Evolutionary conservation across 2,329 filamentous ascomycete species (phyloP).

Genomic region (Penicillium sp.): DNA sequence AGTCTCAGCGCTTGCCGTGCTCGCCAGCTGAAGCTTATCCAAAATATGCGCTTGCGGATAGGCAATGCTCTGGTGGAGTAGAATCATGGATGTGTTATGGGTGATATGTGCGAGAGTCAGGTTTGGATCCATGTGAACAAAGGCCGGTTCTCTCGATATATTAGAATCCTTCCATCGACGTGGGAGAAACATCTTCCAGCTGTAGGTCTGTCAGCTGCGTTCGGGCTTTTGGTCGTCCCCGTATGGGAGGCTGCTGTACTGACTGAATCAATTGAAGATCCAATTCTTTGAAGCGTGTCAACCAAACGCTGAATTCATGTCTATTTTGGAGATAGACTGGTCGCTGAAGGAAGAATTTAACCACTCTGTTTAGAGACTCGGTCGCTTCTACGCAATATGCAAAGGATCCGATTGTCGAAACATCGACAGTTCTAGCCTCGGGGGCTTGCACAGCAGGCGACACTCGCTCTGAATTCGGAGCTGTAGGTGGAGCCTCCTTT

Average conservation of each 20-base stretch:
- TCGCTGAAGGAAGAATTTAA: slow-evolving; percentile 52
- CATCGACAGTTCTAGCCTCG: slow-evolving; percentile 36
- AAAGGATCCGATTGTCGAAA: slow-evolving; percentile 50
- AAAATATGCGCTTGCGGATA: neutral
- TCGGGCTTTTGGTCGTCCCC: no score
- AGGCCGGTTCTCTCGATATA: slow-evolving; percentile 27
- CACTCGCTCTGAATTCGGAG: neutral
- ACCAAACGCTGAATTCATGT: slow-evolving; percentile 49
- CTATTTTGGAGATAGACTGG: slow-evolving; percentile 45
- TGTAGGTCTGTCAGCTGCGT: neutral
- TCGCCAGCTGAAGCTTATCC: slow-evolving; percentile 44
- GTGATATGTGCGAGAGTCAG: slow-evolving; percentile 54
- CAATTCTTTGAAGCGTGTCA: slow-evolving; percentile 55
- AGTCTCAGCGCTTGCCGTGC: slow-evolving; percentile 53
- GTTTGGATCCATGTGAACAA: slow-evolving; percentile 51
- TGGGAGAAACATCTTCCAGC: slow-evolving; percentile 52
- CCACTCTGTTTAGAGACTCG: slow-evolving; percentile 52
- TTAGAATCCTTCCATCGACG: slow-evolving; percentile 45
- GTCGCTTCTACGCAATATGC: slow-evolving; percentile 55
- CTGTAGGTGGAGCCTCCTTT: neutral
- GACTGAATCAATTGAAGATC: slow-evolving; percentile 52
- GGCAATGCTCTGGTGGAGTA: slow-evolving; percentile 42
- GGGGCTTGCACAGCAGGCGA: slow-evolving; percentile 7
- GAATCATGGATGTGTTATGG: slow-evolving; percentile 55
- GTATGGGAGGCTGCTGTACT: no score